Evolutionary conservation across 2,329 filamentous ascomycete species (phyloP), one percentile per base, ranked within the genome.

Genomic region (Cryphonectria japonica): DNA sequence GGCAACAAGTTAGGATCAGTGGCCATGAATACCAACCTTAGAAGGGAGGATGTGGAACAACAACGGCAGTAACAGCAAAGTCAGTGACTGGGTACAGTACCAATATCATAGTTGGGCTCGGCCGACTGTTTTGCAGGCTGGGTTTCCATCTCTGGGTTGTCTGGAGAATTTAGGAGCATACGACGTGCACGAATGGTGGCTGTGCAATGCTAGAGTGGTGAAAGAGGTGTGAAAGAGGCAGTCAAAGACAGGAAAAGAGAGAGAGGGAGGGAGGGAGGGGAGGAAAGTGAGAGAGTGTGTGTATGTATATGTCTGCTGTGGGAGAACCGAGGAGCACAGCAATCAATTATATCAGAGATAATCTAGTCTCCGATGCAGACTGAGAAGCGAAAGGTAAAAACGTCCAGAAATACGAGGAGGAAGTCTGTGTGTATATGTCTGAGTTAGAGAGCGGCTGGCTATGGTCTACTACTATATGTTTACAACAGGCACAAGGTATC

Each of bases 101-200:
- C 74, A 61, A 75, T 75, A 52, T 75, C 74, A 75, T 75, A 75
- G 37, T 72, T 70, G 22, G 71, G 62, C 59, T 73, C 68, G 54
- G 74, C 57, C 11, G 68, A 52, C 54, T 70, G 68, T 26, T 59
- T 60, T 34, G 68, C 70, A 22, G 72, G 72, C 60, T 68, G 72
- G 2, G 70, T 69, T 54, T 72, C 70, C 72, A 73, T 73, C 54
- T n/a, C 60, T 64, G 13, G 16, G 26, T 34, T 16, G 9, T 8
- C 43, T 22, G 29, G 34, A 19, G 34, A 19, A 22, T 1, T 7
- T 14, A 29, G 11, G 14, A 64, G 14, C 6, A 32, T 19, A 32
- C 13, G 59, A 39, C 54, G 14, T 39, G 34, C 34, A 22, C 7
- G 59, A n/a, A 39, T 1, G 34, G 34, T 39, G 34, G 39, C 34